Base-by-base conservation (phyloP, 2,329 filamentous ascomycete genomes). In the Fusarium nisikadoi region DNA sequence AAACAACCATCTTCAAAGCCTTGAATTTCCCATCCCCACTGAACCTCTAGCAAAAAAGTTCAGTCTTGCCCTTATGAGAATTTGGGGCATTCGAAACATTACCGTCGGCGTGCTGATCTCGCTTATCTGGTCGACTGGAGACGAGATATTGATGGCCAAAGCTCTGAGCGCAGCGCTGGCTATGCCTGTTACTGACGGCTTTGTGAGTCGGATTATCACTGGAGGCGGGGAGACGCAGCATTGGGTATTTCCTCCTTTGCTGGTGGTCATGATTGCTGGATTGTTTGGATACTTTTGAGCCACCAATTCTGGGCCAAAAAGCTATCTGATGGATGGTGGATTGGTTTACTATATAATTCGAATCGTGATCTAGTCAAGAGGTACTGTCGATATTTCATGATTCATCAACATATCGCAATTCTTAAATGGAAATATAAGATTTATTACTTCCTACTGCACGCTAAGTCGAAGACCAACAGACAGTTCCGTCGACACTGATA, bases 71-170 rank as follows among this genome's bases (percentile, higher is more conserved):
- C 41, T 69, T 0, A 69, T 69, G 66, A 47, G 19, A 2, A 64
- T 68, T 4, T 69, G 66, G 66, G 65, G 66, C 9, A 53, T 69
- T 11, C 57, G 66, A 1, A 69, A 69, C 8, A 69, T 69, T 20
- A 47, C 66, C 0, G 52, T 69, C 16, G 66, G 66, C 6, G 31
- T 49, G 4, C 10, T 68, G 11, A 36, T 69, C 12, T 45, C 57
- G 0, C 10, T 53, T 1, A 50, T 69, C 17, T 69, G 64, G 66
- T 20, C 27, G 0, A 49, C 23, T 0, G n/a, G 65, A 0, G 31
- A 69, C 5, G 66, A 69, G 8, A 68, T 2, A 0, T 19, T 69
- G 0, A 68, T 69, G 64, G 66, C 57, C 1, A 68, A 64, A 7
- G 45, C 56, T 2, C 16, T 69, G 25, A 3, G 6, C 0, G 23